Conservation (phyloP, 371 early-diverging fungal genomes). For the Mucor lusitanicus region DNA sequence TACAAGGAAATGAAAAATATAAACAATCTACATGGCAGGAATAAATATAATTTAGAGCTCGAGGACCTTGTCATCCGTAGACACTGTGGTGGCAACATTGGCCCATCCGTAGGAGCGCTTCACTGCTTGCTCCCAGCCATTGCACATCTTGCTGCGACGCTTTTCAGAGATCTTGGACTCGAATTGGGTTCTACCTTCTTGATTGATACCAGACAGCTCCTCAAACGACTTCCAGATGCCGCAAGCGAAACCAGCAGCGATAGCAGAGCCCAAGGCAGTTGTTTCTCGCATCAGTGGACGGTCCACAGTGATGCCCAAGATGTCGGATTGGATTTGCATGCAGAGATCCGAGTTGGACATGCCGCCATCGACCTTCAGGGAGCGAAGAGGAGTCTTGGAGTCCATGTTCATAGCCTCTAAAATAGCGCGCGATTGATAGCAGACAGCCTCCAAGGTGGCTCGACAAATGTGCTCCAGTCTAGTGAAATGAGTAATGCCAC, state of each 20-base stretch:
- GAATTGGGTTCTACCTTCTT: conserved; percentile 47
- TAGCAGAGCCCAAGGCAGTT: conserved; percentile 93
- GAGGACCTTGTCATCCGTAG: conserved; percentile 12
- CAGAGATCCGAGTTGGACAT: conserved; percentile 85
- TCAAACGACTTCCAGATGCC: conserved; percentile 70
- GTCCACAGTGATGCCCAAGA: conserved; percentile 79
- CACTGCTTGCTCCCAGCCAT: conserved; percentile 88
- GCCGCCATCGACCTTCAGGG: conserved; percentile 94
- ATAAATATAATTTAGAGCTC: conserved; percentile 1
- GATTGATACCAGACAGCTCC: conserved; percentile 39
- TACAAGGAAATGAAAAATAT: neutral
- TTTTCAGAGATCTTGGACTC: conserved; percentile 43
- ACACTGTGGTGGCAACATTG: conserved; percentile 15
- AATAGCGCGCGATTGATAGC: conserved; percentile 89
- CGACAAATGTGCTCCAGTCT: conserved; percentile 82
- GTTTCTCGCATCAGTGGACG: conserved; percentile 92
- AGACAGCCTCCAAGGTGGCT: conserved; percentile 89
- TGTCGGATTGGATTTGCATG: conserved; percentile 94
- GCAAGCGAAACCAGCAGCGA: conserved; percentile 91
- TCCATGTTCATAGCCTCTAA: conserved; percentile 90
- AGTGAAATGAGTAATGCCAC: conserved; percentile 89
- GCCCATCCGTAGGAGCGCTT: conserved; percentile 74
- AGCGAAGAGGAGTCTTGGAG: conserved; percentile 60
- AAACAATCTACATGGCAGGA: neutral
- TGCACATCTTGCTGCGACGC: conserved; percentile 64